Conservation (phyloP, 2,329 filamentous ascomycete species). For the Xenosphaeropsis pyriputrescens region DNA sequence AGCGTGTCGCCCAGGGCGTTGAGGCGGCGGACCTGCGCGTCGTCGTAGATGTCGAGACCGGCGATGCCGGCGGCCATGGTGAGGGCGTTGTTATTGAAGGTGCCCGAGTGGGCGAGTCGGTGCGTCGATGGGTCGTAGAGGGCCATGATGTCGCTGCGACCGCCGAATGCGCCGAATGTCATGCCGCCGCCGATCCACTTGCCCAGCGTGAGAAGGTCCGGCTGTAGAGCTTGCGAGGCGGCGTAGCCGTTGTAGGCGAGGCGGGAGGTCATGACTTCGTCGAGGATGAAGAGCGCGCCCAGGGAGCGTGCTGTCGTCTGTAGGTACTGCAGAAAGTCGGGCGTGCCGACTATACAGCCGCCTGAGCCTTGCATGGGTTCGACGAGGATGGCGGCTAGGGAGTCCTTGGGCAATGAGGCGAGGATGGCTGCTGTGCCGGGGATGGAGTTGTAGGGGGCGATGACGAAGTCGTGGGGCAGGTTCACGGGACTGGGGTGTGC, state of each 20-base stretch:
- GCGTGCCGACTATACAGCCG: slow-evolving; percentile 34
- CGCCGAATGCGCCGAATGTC: slow-evolving; percentile 53
- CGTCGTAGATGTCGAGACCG: slow-evolving; percentile 10
- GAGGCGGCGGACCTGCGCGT: slow-evolving; percentile 4
- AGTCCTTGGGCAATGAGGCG: slow-evolving; percentile 14
- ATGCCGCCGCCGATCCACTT: slow-evolving; percentile 55
- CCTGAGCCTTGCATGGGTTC: slow-evolving; percentile 53
- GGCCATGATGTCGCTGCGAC: slow-evolving; percentile 40
- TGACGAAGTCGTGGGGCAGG: slow-evolving; percentile 19
- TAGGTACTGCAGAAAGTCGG: slow-evolving; percentile 9
- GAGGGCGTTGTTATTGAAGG: slow-evolving; percentile 49
- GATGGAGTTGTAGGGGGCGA: slow-evolving; percentile 48
- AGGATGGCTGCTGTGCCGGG: slow-evolving; percentile 27
- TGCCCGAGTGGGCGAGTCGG: slow-evolving; percentile 37
- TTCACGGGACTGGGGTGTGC: slow-evolving; percentile 5
- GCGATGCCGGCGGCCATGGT: slow-evolving; percentile 36
- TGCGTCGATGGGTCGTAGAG: slow-evolving; percentile 34
- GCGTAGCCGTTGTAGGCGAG: slow-evolving; percentile 35
- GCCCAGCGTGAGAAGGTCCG: slow-evolving; percentile 49
- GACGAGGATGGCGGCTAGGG: slow-evolving; percentile 38
- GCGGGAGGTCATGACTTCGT: slow-evolving; percentile 59
- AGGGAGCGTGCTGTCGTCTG: slow-evolving; percentile 8
- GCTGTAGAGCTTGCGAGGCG: slow-evolving; percentile 25
- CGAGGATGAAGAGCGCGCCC: slow-evolving; percentile 47
- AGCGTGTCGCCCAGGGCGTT: slow-evolving; percentile 9